Evolutionary conservation across 495 filamentous ascomycete genomes (phyloP), one percentile per base, ranked within the genome.

Genomic region (Trichocladium uniseriatum): DNA sequence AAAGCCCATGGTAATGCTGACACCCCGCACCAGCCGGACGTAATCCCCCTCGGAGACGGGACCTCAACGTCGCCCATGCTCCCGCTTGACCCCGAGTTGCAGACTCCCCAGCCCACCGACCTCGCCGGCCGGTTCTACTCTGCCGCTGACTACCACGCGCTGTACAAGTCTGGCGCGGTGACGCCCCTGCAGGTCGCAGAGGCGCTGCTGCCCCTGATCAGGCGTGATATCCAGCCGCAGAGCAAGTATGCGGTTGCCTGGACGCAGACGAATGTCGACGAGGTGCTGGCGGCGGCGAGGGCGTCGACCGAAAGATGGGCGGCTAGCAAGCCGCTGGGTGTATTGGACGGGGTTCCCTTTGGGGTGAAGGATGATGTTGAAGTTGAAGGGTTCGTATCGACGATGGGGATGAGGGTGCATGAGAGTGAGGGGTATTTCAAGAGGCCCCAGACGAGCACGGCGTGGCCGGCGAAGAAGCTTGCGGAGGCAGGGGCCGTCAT

Each of bases 301-400:
- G 83, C 76, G 8, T 89, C 86, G 1, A 84, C 86, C 2, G 62
- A 74, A 52, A 70, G 89, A 19, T 94, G 84, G 56, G 75, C 77
- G 47, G 70, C 74, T 11, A 84, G 84, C 0, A 72, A 69, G 40
- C 69, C 82, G 13, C 64, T 86, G 0, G 73, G 84, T 2, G 63
- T 84, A 0, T 69, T 96, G 6, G 91, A 95, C 52, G 91, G 91
- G 6, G 76, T 96, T 13, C 89, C 89, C 0, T 79, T 95, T 38
- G 87, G 84, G 1, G 79, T 95, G 40, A 96, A 89, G 66, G 90
- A 95, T 64, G 89, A 96, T 58, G 75, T 81, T 19, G 78, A 85
- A 53, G 69, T 95, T 3, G 74, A 80, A 24, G 88, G 87, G 1
- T 90, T 91, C 53, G 71, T 78, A 28, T 82, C 77, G 43, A 69